These are phyloP conservation scores for Phytophthora constricta DNA, from an alignment of 352 stramenopile species.

Conservation along the genomic window DNA sequence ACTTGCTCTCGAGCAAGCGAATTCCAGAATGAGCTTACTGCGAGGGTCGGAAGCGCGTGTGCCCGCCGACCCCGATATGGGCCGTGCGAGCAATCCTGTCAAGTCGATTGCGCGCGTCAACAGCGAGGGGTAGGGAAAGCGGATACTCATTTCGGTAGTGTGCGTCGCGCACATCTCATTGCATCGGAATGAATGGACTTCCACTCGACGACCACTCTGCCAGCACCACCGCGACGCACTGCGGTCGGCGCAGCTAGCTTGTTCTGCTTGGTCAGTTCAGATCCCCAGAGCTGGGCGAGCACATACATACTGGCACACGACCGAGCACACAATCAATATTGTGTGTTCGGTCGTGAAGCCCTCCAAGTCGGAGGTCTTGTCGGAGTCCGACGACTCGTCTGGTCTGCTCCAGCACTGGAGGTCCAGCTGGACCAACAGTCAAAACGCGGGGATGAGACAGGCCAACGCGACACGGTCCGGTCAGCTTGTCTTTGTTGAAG, in stretches of 20 bases:
- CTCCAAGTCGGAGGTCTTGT: no score
- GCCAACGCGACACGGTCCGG: not conserved
- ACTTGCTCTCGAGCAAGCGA: conserved; percentile 1
- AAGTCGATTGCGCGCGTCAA: not conserved
- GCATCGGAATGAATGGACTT: no score
- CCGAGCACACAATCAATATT: not conserved
- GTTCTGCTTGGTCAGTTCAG: no score
- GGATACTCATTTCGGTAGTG: not conserved
- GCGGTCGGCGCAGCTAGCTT: not conserved
- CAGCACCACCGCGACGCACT: not conserved
- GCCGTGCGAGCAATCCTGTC: not conserved
- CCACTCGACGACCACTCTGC: no score
- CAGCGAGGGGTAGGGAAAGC: not conserved
- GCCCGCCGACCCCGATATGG: not conserved
- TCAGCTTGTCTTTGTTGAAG: conserved; percentile 5
- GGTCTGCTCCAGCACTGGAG: no score
- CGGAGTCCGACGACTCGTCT: no score
- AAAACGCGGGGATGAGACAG: not conserved
- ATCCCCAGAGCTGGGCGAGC: no score
- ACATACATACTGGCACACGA: no score
- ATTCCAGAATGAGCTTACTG: conserved; percentile 2
- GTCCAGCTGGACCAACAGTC: not conserved
- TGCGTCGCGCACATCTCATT: no score
- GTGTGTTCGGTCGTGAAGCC: not conserved
- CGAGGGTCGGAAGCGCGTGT: not conserved